These are phyloP conservation scores for Areca catechu DNA, from an alignment of 176 grass and related monocot genomes.

Conservation along the genomic window DNA sequence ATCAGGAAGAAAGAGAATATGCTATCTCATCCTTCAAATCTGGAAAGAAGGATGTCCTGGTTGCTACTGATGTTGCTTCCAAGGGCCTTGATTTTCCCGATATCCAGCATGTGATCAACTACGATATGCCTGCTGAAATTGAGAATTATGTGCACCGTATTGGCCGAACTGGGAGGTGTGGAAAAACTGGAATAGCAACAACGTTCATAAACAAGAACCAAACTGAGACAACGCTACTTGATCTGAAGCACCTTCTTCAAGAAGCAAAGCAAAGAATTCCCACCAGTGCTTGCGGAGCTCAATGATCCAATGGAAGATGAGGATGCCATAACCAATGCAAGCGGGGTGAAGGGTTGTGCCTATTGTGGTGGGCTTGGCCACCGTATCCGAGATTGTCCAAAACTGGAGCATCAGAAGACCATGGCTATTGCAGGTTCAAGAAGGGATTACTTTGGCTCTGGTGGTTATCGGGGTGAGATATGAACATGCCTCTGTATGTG, in stretches of 20 bases:
- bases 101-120: slow-evolving; percentile 96
- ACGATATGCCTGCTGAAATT: slow-evolving; percentile 61
- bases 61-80: slow-evolving; percentile 90
- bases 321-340: slow-evolving; percentile 43
- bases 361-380: slow-evolving; percentile 33
- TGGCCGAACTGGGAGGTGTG: neutral
- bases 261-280: slow-evolving; percentile 3
- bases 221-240: neutral
- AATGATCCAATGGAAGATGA: slow-evolving; percentile 9
- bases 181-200: neutral
- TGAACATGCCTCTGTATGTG: neutral
- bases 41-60: slow-evolving; percentile 73
- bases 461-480: slow-evolving; percentile 40
- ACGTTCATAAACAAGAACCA: neutral
- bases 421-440: neutral
- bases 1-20: slow-evolving; percentile 88
- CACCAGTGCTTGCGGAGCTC: neutral
- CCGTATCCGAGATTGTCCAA: neutral
- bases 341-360: neutral
- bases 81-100: slow-evolving; percentile 97
- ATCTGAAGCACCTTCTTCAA: neutral
- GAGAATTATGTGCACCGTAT: neutral
- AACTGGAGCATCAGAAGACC: slow-evolving; percentile 31
- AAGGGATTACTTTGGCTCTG: slow-evolving; percentile 19
- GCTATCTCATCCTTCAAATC: slow-evolving; percentile 76